Evolutionary conservation across 1,284 basidiomycete genomes (phyloP), one percentile per base, ranked within the genome.

Genomic region (Leccinum cinnamomeum): DNA sequence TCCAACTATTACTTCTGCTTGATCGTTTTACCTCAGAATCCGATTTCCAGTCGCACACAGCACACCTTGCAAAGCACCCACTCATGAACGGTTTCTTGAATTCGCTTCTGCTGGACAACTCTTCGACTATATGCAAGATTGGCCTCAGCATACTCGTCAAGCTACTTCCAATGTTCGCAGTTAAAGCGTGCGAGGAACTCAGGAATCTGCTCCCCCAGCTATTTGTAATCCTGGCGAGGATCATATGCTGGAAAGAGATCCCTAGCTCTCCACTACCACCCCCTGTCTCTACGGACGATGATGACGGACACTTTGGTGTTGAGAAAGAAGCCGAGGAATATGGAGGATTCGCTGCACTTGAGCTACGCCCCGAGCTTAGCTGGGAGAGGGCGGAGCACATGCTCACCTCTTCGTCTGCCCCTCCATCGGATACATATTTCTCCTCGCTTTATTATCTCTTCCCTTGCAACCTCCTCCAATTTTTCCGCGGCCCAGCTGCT

Each of bases 361-460:
- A 76, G 12, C 75, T 86, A 20, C 81, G 82, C 14, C 76, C 81
- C 16, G 84, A 87, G 56, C 73, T 90, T 25, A 71, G 79, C 8
- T 92, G 91, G 91, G 75, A 84, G 63, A 81, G 84, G 50, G 78
- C 91, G 28, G 84, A 89, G 58, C 76, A 79, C 66, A 81, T 84
- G 0, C 85, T 89, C 68, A 76, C 81, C 60, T 78, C 79, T 2
- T 80, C 84, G 6, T 76, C 79, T 20, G 74, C 82, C 2, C 90
- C 89, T 41, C 81, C 82, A 18, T 80, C 83, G 14, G 81, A 84
- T 44, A 81, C 80, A 59, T 89, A 83, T 70, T 95, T 94, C 77
- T 89, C 90, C 7, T 82, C 86, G 60, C 78, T 96, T 66, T 96
- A 95, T 76, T 95, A 93, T 69, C 83, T 96, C 59, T 96, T 91